Conservation (phyloP, 192 early-diverging fungal genomes). For the Gigaspora rosea region DNA sequence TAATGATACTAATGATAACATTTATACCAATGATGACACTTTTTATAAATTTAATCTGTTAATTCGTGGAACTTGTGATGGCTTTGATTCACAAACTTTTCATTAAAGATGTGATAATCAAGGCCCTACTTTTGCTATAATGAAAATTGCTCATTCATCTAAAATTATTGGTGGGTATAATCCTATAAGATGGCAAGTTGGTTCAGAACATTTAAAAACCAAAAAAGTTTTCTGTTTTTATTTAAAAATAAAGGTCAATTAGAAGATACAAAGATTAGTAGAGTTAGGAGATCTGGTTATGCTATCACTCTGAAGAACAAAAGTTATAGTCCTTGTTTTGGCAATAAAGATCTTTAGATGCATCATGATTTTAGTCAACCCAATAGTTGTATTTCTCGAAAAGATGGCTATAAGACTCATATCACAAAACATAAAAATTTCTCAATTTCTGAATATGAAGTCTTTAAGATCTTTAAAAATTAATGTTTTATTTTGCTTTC, state of each 20-base stretch:
- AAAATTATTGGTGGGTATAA: constrained; percentile 28
- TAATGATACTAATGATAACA: too few relatives aligned
- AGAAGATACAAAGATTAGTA: too few relatives aligned
- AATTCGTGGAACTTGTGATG: neutral
- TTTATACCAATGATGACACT: neutral
- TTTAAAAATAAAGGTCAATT: too few relatives aligned
- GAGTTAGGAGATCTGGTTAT: too few relatives aligned
- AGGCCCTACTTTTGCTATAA: constrained; percentile 22
- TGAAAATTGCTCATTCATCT: neutral
- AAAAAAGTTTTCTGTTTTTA: constrained; percentile 5
- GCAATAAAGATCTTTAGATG: constrained; percentile 14
- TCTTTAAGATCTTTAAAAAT: constrained; percentile 1
- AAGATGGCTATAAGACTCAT: constrained; percentile 2
- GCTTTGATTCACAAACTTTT: constrained; percentile 15
- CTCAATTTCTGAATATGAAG: neutral
- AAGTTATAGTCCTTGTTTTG: too few relatives aligned
- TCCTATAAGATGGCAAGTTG: constrained; percentile 21
- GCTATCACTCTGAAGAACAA: too few relatives aligned
- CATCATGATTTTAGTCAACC: neutral
- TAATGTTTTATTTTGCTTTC: too few relatives aligned
- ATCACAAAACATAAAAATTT: constrained; percentile 10
- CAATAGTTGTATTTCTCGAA: constrained; percentile 5
- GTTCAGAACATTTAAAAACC: neutral
- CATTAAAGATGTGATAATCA: constrained; percentile 16
- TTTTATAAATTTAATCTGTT: constrained; percentile 25